Evolutionary conservation across 805 yeast species (phyloP).

Genomic region (Candida ponderosae): DNA sequence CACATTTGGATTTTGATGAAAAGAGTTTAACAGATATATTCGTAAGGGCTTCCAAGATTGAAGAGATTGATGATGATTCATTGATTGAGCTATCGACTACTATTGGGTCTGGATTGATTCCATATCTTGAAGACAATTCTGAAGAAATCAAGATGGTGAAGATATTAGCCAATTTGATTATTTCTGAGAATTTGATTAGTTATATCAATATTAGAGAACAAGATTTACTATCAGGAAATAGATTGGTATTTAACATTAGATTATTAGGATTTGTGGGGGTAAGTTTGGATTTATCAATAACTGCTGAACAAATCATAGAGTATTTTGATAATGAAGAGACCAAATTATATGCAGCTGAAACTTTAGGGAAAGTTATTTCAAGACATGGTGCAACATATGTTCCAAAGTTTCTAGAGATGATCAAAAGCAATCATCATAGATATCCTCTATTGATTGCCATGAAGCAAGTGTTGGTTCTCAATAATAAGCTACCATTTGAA

Average conservation of each 20-base stretch:
- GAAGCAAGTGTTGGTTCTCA: conserved; percentile 20
- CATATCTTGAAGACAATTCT: conserved; percentile 12
- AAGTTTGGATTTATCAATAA: conserved; percentile 22
- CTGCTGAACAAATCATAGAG: conserved; percentile 28
- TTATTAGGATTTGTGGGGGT: conserved; percentile 46
- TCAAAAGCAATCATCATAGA: conserved; percentile 16
- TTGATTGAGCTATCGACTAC: conserved; percentile 15
- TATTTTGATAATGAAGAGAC: conserved; percentile 28
- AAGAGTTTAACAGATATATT: conserved; percentile 11
- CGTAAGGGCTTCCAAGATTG: conserved; percentile 12
- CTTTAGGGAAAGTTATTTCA: conserved; percentile 42
- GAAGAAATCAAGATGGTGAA: conserved; percentile 15
- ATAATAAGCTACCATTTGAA: conserved; percentile 15
- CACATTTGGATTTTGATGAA: conserved; percentile 13
- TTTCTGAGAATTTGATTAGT: conserved; percentile 16
- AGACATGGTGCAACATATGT: conserved; percentile 30
- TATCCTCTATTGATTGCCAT: conserved; percentile 23
- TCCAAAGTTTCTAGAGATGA: conserved; percentile 26
- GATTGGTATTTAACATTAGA: conserved; percentile 28
- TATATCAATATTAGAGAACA: conserved; percentile 12
- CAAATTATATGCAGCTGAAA: conserved; percentile 40
- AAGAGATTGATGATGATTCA: conserved; percentile 20
- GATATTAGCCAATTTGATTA: conserved; percentile 15
- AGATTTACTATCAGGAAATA: conserved; percentile 9
- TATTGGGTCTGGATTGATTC: conserved; percentile 19